Base-by-base conservation (phyloP, 2,329 filamentous ascomycete genomes). In the Neoascochyta sp. region DNA sequence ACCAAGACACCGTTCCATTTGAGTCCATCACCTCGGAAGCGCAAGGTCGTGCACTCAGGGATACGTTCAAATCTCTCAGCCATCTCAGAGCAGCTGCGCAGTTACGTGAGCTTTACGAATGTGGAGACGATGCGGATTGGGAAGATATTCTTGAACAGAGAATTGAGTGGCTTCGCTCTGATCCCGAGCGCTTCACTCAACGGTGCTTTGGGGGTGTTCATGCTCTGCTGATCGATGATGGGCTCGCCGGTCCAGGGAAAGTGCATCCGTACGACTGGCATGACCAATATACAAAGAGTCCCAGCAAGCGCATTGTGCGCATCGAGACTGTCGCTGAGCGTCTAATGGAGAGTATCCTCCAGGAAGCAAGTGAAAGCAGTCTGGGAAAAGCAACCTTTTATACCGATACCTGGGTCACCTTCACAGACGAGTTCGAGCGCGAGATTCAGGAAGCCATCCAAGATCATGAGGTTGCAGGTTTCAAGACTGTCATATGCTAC, bases 401-500 rank as follows among this genome's bases (percentile, higher is more conserved):
- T 7, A 55, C 55, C 20, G 41, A 60, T 43, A 62, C 52, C 16
- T 69, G 66, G 60, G 51, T 64, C 1, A 52, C 49, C 16, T 74
- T 78, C 47, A 61, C 72, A 9, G 60, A 62, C 3, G 65, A 68
- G 4, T 80, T 80, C 34, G 65, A 68, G 29, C 52, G 60, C 2
- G 60, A 68, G 14, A 79, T 92, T 19, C 53, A 64, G 8, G 60
- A 69, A 2, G 73, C 76, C 3, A 69, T 88, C 15, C 65, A 69
- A 0, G 80, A 92, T 50, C 65, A 75, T 0, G 73, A 80, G 11
- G 80, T 93, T 2, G 84, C 78, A 1, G 86, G 76, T 2, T 93
- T 93, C 72, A 92, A 93, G 60, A 85, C 80, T 1, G 78, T 89
- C 27, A 77, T 93, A 32, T 90, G 86, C 63, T 92, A 92, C 57